Evolutionary conservation across 139 green algal genomes (phyloP), one percentile per base, ranked within the genome.

Genomic region (Tetradesmus lagerheimii): DNA sequence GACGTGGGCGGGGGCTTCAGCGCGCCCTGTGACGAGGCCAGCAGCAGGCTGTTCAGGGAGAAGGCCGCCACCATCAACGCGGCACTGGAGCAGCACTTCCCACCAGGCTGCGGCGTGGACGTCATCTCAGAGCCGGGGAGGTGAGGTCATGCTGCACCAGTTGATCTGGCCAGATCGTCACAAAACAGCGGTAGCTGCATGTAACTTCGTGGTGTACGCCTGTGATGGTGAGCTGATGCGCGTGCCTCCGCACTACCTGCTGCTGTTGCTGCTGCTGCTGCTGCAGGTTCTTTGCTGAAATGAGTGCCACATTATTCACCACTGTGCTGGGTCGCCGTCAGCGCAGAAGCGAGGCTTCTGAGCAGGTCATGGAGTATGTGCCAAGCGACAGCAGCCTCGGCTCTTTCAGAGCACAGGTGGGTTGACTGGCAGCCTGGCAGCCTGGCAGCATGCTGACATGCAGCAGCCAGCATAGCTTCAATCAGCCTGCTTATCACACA

Each of bases 61-160:
- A 86, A 37, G 1, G 78, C 35, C 4, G 45, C 45, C 76, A 39
- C 77, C 76, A 85, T 90, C 75, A 90, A 97, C 89, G 81, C 89
- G 11, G 94, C 96, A 0, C 91, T 99, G 4, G 97, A 95, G 27
- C 41, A 90, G 86, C 90, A 95, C 89, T 99, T 99, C 90, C 96
- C 96, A 2, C 34, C 71, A 34, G 85, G 45, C 71, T 84, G 85
- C 45, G 93, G 91, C 39, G 91, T 97, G 47, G 34, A 57, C 37
- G 77, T 99, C 34, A 98, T 99, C 84, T 95, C 96, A 0, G 97
- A 99, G 93, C 97, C 97, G 8, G 97, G 97, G 9, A 91, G 97
- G 34, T 99, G 95, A 11, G 57, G 9, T n/a, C n/a, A 11, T 23
- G 11, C 71, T 31, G 64, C 27, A n/a, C n/a, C n/a, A n/a, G n/a